These are phyloP conservation scores for Capillidium rhysosporum DNA, from an alignment of 371 early-diverging fungal species.

Conservation along the genomic window DNA sequence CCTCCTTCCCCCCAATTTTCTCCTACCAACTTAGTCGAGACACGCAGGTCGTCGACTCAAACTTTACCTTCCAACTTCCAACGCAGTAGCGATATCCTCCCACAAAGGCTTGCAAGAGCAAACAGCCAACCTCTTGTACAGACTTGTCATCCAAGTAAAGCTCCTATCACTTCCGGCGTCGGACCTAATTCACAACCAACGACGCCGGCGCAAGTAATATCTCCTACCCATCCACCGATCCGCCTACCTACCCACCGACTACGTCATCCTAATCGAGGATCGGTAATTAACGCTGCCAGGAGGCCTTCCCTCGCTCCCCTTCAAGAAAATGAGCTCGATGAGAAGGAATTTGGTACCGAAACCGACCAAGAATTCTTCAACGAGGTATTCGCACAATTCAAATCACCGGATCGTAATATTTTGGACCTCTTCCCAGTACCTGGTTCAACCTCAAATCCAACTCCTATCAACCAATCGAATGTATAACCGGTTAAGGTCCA, in stretches of 20 bases:
- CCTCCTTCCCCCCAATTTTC: not conserved
- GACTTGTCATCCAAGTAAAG: not conserved
- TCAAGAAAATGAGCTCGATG: conserved; percentile 1
- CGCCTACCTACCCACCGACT: not conserved
- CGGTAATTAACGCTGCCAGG: not conserved
- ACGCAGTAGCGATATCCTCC: not conserved
- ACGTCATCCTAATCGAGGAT: not conserved
- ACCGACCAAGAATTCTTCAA: not conserved
- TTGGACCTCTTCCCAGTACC: not conserved
- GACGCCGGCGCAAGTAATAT: not conserved
- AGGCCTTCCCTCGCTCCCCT: conserved; percentile 2
- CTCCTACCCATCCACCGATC: not conserved
- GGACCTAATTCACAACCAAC: not conserved
- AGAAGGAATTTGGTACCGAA: not conserved
- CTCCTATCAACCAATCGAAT: too few species aligned
- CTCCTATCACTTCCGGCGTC: not conserved
- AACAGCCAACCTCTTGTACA: conserved; percentile 2
- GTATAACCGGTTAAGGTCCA: too few species aligned
- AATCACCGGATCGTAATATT: not conserved
- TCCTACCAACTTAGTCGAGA: not conserved
- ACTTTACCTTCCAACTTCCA: conserved; percentile 3
- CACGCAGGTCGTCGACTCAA: conserved; percentile 1
- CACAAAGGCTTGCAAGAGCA: not conserved
- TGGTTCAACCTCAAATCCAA: not conserved
- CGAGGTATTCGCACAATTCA: not conserved